Conservation (phyloP, 2,329 filamentous ascomycete genomes). For the Fonsecaea monophora region DNA sequence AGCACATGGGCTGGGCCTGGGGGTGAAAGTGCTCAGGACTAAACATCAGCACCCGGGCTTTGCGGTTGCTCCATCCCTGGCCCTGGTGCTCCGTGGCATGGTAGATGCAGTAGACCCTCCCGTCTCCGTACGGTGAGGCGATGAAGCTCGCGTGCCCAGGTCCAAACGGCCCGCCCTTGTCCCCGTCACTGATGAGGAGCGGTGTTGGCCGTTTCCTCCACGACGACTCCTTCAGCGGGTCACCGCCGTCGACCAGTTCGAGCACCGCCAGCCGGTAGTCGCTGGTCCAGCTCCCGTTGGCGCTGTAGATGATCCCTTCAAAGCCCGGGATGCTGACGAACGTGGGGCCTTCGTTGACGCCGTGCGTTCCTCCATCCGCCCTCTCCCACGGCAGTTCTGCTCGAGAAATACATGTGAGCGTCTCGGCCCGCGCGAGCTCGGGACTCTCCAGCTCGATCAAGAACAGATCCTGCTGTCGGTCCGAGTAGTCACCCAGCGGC, state of each 20-base stretch:
- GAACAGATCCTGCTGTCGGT: slow-evolving; percentile 39
- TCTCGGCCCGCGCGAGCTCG: slow-evolving; percentile 25
- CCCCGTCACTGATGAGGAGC: slow-evolving; percentile 32
- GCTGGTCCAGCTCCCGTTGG: slow-evolving; percentile 39
- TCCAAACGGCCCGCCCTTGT: slow-evolving; percentile 37
- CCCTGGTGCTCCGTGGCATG: slow-evolving; percentile 36
- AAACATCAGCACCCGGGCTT: slow-evolving; percentile 35
- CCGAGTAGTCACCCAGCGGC: slow-evolving; percentile 38
- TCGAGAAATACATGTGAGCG: slow-evolving; percentile 31
- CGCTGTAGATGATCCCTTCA: slow-evolving; percentile 39
- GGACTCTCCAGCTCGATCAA: slow-evolving; percentile 33
- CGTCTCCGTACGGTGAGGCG: slow-evolving; percentile 22
- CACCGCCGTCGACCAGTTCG: slow-evolving; percentile 20
- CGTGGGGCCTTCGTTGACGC: slow-evolving; percentile 40
- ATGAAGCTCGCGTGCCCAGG: slow-evolving; percentile 40
- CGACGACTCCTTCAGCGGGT: slow-evolving; percentile 28
- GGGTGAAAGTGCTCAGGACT: slow-evolving; percentile 27
- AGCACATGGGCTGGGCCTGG: slow-evolving; percentile 31
- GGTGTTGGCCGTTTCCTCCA: slow-evolving; percentile 37
- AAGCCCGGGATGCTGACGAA: slow-evolving; percentile 35
- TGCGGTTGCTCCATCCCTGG: slow-evolving; percentile 39
- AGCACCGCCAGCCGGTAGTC: slow-evolving; percentile 39
- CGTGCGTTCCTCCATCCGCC: slow-evolving; percentile 33
- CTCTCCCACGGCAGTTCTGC: slow-evolving; percentile 38
- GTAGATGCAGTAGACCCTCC: slow-evolving; percentile 38